Evolutionary conservation across 371 early-diverging fungal genomes (phyloP), one percentile per base, ranked within the genome.

Genomic region (Mycotypha africana): DNA sequence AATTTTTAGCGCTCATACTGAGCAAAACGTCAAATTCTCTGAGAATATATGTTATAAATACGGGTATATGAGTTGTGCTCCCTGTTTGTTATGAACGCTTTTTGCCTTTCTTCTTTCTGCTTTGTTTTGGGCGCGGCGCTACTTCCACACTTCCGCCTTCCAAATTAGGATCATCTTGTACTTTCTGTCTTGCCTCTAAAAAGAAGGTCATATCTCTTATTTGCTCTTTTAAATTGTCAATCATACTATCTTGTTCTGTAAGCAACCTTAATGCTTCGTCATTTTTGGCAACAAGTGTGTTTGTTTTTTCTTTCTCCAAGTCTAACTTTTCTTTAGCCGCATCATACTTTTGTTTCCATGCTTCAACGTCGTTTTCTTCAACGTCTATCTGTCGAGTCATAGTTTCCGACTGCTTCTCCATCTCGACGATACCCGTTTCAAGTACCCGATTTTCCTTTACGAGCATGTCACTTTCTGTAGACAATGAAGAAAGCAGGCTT

Each of bases 171-270:
- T 55, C 37, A 14, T 42, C 51, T 34, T 65, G 49, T 0, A 68
- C 54, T 23, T 51, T 65, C 49, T 51, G 42, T 19, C 58, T 31
- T 0, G 58, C 53, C 36, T 69, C 70, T 12, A 72, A 49, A 38
- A 69, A 65, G 37, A 65, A 51, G 51, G 45, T 69, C 14, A 72
- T 21, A 30, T 66, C 67, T 9, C 59, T 48, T 2, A 69, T 47
- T 46, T 66, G 73, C 16, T 69, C 67, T 25, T 47, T 47, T 10
- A 69, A 35, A 14, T 62, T 62, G 14, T 46, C 40, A 10, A 72
- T 56, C 9, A 36, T 34, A 8, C 49, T 32, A 8, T 69, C 59
- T n/a, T 51, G 46, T 5, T 46, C 53, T 17, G 47, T 46, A 10
- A 47, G 43, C 3, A 41, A 24, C 20, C 51, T 60, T 12, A 51